These are phyloP conservation scores for Quercus agrifolia DNA, from an alignment of 306 rosid species.

Conservation along the genomic window DNA sequence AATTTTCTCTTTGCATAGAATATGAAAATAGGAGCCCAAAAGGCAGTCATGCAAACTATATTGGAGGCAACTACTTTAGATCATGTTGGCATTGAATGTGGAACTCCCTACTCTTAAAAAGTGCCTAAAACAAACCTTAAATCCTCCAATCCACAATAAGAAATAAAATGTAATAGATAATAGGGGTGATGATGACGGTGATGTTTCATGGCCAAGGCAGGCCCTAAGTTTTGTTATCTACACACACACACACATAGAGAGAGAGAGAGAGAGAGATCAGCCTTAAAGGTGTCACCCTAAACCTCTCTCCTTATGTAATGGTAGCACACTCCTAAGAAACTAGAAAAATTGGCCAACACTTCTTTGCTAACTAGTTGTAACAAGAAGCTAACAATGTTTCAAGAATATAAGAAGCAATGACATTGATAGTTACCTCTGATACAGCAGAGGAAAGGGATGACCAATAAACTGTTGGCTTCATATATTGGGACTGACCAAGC, in stretches of 20 bases:
- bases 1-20: too few relatives aligned
- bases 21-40: too few relatives aligned
- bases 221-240: neutral
- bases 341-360: neutral
- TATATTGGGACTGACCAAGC: slow-evolving; percentile 85
- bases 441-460: slow-evolving; percentile 81
- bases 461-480: slow-evolving; percentile 68
- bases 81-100: too few relatives aligned
- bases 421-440: slow-evolving; percentile 63
- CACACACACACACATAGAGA: neutral
- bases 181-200: neutral
- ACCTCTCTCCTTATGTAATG: neutral
- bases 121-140: neutral
- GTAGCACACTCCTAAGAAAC: neutral
- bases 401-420: slow-evolving; percentile 1
- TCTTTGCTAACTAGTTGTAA: neutral
- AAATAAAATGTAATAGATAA: neutral
- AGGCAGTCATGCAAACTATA: too few relatives aligned
- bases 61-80: too few relatives aligned
- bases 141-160: neutral
- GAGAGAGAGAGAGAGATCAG: neutral
- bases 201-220: neutral
- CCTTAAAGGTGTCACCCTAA: neutral
- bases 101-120: neutral
- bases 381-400: neutral